Evolutionary conservation across 2,329 filamentous ascomycete species (phyloP).

Genomic region (Pseudohalonectria lignicola): DNA sequence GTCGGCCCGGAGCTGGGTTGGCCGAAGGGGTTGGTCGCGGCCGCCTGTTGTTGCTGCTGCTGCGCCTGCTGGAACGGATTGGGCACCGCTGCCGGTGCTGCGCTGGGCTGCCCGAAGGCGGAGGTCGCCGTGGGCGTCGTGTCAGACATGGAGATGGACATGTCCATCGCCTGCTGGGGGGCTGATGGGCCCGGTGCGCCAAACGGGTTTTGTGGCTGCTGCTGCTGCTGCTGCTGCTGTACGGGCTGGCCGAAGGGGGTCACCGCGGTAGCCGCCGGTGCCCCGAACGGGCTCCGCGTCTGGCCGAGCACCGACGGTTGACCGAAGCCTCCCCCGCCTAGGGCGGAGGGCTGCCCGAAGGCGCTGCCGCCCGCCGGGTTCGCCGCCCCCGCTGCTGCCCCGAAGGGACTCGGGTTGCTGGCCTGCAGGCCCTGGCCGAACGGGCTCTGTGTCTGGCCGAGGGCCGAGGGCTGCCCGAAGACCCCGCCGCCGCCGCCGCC

Average conservation of each 20-base stretch:
- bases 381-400: background rate
- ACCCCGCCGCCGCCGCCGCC: conserved; percentile 9
- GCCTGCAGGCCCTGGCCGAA: conserved; percentile 10
- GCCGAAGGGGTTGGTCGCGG: conserved; percentile 6
- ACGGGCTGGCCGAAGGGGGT: background rate
- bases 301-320: conserved; percentile 18
- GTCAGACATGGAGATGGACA: background rate
- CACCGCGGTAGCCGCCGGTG: too few relatives aligned
- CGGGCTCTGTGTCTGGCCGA: conserved; percentile 17
- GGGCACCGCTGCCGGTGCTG: conserved; percentile 8
- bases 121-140: background rate
- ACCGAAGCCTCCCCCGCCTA: conserved; percentile 11
- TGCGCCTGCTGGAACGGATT: conserved; percentile 17
- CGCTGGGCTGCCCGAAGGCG: conserved; percentile 1
- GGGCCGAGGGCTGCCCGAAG: conserved; percentile 24
- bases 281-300: conserved; percentile 19
- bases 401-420: conserved; percentile 6
- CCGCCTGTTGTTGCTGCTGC: conserved; percentile 6
- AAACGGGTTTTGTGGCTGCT: conserved; percentile 4
- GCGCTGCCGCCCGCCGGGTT: background rate
- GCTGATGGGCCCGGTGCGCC: conserved; percentile 5
- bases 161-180: background rate
- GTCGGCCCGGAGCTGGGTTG: background rate
- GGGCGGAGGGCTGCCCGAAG: background rate
- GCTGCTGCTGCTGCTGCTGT: conserved; percentile 4